These are phyloP conservation scores for Paramecium primaurelia DNA, from an alignment of 73 alveolate genomes.

Conservation along the genomic window DNA sequence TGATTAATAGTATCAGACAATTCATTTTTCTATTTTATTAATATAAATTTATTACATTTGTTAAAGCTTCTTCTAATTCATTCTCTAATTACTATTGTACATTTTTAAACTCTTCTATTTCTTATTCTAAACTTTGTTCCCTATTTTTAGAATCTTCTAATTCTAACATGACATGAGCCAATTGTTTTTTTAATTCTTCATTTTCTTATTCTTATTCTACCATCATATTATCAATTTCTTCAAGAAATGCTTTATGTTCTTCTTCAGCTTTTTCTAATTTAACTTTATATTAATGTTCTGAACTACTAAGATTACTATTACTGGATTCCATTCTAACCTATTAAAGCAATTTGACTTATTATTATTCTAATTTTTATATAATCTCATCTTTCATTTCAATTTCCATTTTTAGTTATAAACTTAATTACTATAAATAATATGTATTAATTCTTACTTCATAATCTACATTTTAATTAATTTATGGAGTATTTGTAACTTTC, in stretches of 20 bases:
- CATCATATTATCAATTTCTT: conserved; percentile 61
- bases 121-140: neutral
- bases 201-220: conserved; percentile 65
- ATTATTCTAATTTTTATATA: conserved; percentile 4
- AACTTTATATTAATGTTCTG: conserved; percentile 11
- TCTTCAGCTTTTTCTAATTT: conserved; percentile 60
- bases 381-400: conserved; percentile 78
- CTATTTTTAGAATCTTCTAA: conserved; percentile 22
- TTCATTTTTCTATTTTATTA: neutral
- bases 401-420: conserved; percentile 73
- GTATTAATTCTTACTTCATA: conserved; percentile 51
- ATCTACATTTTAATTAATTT: conserved; percentile 76
- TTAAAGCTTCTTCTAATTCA: neutral
- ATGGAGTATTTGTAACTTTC: conserved; percentile 90
- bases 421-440: neutral
- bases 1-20: neutral
- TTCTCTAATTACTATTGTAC: neutral
- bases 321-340: neutral
- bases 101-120: conserved; percentile 5
- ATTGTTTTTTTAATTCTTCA: conserved; percentile 23
- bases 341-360: neutral
- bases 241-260: conserved; percentile 63
- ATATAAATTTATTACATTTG: neutral
- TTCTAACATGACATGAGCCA: neutral
- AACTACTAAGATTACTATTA: neutral